Evolutionary conservation across 148 eudicot genomes (phyloP).

Genomic region (Spergularia marina): DNA sequence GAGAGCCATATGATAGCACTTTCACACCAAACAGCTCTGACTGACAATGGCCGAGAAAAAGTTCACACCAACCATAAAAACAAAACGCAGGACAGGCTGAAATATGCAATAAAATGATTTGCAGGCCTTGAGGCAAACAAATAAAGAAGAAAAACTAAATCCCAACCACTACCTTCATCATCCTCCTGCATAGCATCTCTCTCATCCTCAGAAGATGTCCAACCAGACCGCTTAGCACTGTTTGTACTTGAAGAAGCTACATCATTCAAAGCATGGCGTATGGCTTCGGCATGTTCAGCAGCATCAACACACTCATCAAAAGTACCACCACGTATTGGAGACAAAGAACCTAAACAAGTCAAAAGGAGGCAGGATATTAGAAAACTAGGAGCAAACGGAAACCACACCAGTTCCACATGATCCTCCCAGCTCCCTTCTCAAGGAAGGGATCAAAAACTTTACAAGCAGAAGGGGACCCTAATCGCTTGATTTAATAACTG

Average conservation of each 20-base stretch:
- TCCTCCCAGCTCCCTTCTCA: background rate
- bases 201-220: constrained; percentile 92
- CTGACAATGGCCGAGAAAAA: background rate
- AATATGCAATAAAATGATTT: background rate
- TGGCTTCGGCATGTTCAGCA: constrained; percentile 63
- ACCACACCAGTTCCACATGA: background rate
- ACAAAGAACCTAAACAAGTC: constrained; percentile 50
- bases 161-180: constrained; percentile 51
- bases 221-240: constrained; percentile 36
- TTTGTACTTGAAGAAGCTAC: constrained; percentile 64
- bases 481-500: background rate
- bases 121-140: background rate
- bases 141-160: background rate
- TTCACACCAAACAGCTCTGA: background rate
- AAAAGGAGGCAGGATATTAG: constrained; percentile 10
- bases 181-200: constrained; percentile 74
- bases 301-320: constrained; percentile 55
- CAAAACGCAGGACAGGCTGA: background rate
- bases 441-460: background rate
- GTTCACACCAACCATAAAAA: background rate
- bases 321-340: constrained; percentile 54
- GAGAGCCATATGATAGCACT: too few relatives aligned
- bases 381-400: background rate
- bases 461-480: background rate
- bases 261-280: constrained; percentile 63